Conservation (phyloP, 495 filamentous ascomycete genomes). For the Elaphomyces granulatus region DNA sequence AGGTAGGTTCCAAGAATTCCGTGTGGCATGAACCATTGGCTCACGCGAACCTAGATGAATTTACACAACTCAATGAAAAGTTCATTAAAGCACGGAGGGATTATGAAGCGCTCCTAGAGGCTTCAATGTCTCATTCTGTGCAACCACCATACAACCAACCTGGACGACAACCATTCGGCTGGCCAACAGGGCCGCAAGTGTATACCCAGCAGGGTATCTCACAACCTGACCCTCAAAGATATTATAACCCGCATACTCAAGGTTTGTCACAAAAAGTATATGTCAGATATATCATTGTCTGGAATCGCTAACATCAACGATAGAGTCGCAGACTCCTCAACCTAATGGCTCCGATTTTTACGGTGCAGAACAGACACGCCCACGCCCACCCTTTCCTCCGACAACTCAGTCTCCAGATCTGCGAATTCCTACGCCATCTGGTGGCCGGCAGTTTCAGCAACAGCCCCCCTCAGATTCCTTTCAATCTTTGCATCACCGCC, state of each 20-base stretch:
- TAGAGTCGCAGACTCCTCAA: constrained; percentile 22
- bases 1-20: constrained; percentile 36
- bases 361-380: constrained; percentile 18
- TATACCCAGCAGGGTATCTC: constrained; percentile 35
- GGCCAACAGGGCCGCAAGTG: constrained; percentile 31
- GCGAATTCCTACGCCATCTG: constrained; percentile 26
- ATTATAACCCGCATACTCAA: constrained; percentile 48
- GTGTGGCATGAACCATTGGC: constrained; percentile 1
- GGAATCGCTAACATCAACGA: constrained; percentile 6
- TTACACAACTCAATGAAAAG: constrained; percentile 95
- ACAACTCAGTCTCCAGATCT: constrained; percentile 32
- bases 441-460: constrained; percentile 18
- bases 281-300: background rate
- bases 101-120: constrained; percentile 89
- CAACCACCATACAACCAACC: constrained; percentile 58
- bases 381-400: constrained; percentile 22
- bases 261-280: constrained; percentile 19
- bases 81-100: constrained; percentile 97
- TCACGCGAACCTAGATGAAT: constrained; percentile 55
- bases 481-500: constrained; percentile 34
- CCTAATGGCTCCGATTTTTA: constrained; percentile 21
- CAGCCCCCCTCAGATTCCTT: constrained; percentile 29
- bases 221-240: constrained; percentile 52
- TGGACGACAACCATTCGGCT: constrained; percentile 43
- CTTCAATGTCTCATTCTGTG: constrained; percentile 83